Evolutionary conservation across 2,329 filamentous ascomycete genomes (phyloP), one percentile per base, ranked within the genome.

Genomic region (Hypoxylon sp.): DNA sequence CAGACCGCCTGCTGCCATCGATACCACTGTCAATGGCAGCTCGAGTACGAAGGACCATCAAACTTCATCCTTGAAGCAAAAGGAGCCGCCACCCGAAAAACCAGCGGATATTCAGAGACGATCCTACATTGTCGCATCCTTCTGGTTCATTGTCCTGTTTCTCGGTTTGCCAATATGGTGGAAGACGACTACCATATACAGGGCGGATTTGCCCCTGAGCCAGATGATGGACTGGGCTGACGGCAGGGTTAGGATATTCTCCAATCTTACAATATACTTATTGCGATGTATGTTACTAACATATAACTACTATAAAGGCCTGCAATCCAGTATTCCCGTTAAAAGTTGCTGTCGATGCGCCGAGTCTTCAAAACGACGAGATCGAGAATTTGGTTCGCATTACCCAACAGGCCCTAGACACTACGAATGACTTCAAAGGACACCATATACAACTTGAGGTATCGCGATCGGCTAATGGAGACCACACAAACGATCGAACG

Each of bases 161-260:
- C 82, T 99, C 5, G 96, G 96, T 2, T 80, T 99, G 72, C 96
- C 96, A 63, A 91, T 97, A 87, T 99, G 96, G 96, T 97, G 94
- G 90, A 90, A 90, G 79, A 98, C 96, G 0, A 99, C 96, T 3
- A 92, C 92, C 0, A 97, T 98, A 61, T 94, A 97, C 80, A 89
- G 96, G 61, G 94, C 95, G 11, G 87, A 90, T 48, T 83, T 99
- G 73, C 96, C 96, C 4, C 80, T 98, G 72, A 87, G 92, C 77
- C 87, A 90, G 60, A 99, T 99, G 96, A 88, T 92, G 73, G 88
- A 92, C 68, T 98, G 96, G 95, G 92, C 94, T 9, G 92, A 97
- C 76, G 94, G 94, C 71, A 93, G 92, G 86, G 94, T 97, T 48
- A 54, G 62, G 24, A 10, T 47, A 11, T 31, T 59, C 22, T 52